Evolutionary conservation across 2,329 filamentous ascomycete genomes (phyloP).

Genomic region (Tolypocladium endophyticum): DNA sequence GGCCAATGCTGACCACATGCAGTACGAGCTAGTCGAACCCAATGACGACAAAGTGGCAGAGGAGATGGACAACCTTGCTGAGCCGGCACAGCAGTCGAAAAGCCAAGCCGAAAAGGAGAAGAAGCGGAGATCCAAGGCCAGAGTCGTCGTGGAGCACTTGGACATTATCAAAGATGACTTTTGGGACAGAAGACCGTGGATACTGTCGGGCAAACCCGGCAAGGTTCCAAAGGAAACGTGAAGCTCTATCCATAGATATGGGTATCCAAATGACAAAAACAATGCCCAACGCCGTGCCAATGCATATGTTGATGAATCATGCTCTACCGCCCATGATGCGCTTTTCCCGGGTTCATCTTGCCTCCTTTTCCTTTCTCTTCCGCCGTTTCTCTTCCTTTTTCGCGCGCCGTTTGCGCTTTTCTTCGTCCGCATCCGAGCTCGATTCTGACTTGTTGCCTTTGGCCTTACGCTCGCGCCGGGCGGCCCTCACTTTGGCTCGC

Average conservation of each 20-base stretch:
- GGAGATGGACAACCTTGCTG: conserved; percentile 37
- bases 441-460: conserved; percentile 16
- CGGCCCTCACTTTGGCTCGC: conserved; percentile 11
- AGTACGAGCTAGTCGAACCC: conserved; percentile 64
- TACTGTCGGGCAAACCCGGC: conserved; percentile 64
- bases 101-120: conserved; percentile 75
- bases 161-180: conserved; percentile 96
- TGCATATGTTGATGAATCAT: conserved; percentile 3
- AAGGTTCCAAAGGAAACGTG: conserved; percentile 53
- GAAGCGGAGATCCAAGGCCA: conserved; percentile 71
- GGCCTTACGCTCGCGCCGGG: conserved; percentile 6
- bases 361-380: conserved; percentile 16
- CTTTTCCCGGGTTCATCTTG: conserved; percentile 3
- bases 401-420: conserved; percentile 7
- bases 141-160: conserved; percentile 71
- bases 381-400: conserved; percentile 10
- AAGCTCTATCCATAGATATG: conserved; percentile 12
- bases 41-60: conserved; percentile 32
- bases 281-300: conserved; percentile 15
- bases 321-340: neutral
- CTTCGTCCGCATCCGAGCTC: conserved; percentile 9
- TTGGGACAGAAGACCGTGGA: conserved; percentile 80
- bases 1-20: conserved; percentile 11
- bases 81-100: conserved; percentile 53
- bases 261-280: conserved; percentile 12